phyloP scores from a whole-genome alignment of 108 stramenopile species.

The Seminavis robusta region DNA sequence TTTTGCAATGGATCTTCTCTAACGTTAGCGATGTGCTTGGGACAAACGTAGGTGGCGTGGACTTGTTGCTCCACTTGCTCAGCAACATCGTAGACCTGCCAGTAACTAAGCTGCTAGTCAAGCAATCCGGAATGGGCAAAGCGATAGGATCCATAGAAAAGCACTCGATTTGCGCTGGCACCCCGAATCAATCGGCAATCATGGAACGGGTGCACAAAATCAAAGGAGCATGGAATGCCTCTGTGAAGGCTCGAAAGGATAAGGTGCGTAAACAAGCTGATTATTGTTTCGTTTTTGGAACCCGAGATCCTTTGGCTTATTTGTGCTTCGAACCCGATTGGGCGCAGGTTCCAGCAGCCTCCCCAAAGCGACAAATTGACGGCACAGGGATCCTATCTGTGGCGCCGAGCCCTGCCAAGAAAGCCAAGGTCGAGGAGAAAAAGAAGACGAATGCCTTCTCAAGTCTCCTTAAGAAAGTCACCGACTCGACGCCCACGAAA shows the following conservation, averaged over 20 bases:
- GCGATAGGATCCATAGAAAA: conserved; percentile 72
- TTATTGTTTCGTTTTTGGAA: background rate
- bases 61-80: conserved; percentile 76
- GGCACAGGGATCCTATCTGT: too few relatives aligned
- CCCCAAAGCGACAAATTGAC: too few relatives aligned
- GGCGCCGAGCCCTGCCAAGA: too few relatives aligned
- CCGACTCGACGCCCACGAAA: conserved; percentile 5
- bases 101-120: conserved; percentile 77
- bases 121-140: conserved; percentile 74
- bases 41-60: conserved; percentile 65
- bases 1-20: too few relatives aligned
- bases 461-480: conserved; percentile 60
- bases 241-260: conserved; percentile 66
- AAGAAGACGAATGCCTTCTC: conserved; percentile 49
- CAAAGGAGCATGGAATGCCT: conserved; percentile 73
- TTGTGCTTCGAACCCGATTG: background rate
- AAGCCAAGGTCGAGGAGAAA: conserved; percentile 29
- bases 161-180: conserved; percentile 65
- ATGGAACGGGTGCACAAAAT: conserved; percentile 55
- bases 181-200: conserved; percentile 68
- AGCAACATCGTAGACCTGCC: conserved; percentile 65
- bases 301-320: background rate
- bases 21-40: too few relatives aligned
- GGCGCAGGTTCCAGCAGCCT: too few relatives aligned
- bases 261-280: conserved; percentile 3